Evolutionary conservation across 179 eudicot species (phyloP), one percentile per base, ranked within the genome.

Genomic region (Sideroxylon spinosum): DNA sequence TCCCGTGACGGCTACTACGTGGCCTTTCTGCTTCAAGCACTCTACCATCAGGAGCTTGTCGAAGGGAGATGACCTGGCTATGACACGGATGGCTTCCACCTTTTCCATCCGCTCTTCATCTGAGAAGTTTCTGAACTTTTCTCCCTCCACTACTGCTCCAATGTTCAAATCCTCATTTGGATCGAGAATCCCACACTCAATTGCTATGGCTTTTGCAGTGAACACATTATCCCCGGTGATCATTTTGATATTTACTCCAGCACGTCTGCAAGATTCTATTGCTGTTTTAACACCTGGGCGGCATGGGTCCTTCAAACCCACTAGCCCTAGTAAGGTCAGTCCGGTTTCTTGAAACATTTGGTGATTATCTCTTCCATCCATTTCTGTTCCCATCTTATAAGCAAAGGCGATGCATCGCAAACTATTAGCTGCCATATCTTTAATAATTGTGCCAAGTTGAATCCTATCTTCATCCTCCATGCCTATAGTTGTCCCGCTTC

Each of bases 1-100:
- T 7, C 88, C 88, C 1, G 88, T 86, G 60, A 86, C 88, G 10
- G 88, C 88, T 17, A 86, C 88, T 4, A 86, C 86, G 28, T 86
- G 83, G 4, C 88, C 88, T 65, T 86, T 86, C 25, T 83, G 82
- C 16, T 81, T 83, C n/a, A 86, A 83, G 55, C 88, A 78, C 20
- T 83, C 68, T 13, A 86, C 88, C 88, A 86, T 83, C 2, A 83
- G 80, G 6, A 86, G 86, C 80, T 86, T 86, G 74, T 86, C 88
- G 9, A 86, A 71, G 7, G 88, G 88, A 32, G 88, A 86, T 11
- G 88, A 86, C 77, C 88, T 81, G 10, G 85, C 88, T 86, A 86
- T 86, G 52, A 86, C 83, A 1, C 72, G 76, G 66, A 86, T 83
- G 26, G 62, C 57, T 1, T 86, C 83, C 0, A 86, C 74, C 52